Conservation (phyloP, 1,284 basidiomycete genomes). For the Microbotryomycetes sp. region DNA sequence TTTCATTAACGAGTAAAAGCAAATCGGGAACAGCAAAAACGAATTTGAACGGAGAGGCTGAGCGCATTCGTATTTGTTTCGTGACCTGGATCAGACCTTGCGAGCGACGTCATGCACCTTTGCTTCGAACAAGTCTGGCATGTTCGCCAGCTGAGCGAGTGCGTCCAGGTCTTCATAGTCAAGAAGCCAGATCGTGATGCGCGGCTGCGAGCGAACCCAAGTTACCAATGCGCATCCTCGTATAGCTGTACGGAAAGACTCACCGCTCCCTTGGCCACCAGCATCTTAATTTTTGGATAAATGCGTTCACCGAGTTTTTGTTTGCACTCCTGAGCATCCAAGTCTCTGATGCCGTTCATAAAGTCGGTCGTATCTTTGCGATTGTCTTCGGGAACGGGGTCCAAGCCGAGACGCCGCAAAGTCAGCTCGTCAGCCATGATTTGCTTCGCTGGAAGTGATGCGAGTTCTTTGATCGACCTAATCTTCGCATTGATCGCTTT, state of each 20-base stretch:
- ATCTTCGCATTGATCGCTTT: too few relatives aligned
- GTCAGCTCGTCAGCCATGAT: not conserved
- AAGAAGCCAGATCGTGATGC: constrained; percentile 69
- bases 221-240: not conserved
- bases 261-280: constrained; percentile 69
- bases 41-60: too few relatives aligned
- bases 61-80: too few relatives aligned
- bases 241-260: constrained; percentile 37
- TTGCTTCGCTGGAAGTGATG: not conserved
- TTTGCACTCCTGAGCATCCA: constrained; percentile 58
- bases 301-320: constrained; percentile 72
- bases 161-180: constrained; percentile 75
- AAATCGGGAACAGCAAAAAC: too few relatives aligned
- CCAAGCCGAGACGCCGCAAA: constrained; percentile 42
- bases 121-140: constrained; percentile 69
- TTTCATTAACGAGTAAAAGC: too few relatives aligned
- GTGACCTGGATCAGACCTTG: too few relatives aligned
- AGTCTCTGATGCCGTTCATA: constrained; percentile 59
- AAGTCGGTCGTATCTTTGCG: constrained; percentile 63
- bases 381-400: constrained; percentile 58
- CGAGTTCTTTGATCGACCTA: not conserved
- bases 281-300: constrained; percentile 60
- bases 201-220: constrained; percentile 50
- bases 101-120: too few relatives aligned
- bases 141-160: constrained; percentile 74